Percentiles rank a stretch among this genome's conserved stretches.
Evolutionary conservation across 495 filamentous ascomycete species (phyloP).

Genomic region (Chaetomium tenue): DNA sequence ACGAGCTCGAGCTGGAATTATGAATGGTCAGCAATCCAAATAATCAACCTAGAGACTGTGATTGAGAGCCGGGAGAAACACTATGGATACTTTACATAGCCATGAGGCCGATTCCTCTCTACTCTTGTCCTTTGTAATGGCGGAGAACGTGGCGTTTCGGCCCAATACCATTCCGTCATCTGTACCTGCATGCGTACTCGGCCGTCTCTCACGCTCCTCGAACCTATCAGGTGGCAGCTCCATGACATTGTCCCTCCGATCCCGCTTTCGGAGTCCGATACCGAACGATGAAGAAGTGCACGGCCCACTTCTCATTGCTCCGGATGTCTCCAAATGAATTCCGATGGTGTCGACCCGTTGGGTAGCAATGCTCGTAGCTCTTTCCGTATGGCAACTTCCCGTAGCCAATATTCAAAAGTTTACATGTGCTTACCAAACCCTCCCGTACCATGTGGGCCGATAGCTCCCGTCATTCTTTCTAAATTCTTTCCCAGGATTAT

Average conservation of each 20-base stretch:
- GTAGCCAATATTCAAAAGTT: neutral
- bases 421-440: neutral
- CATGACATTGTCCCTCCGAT: neutral
- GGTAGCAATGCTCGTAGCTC: neutral
- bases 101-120: too few relatives aligned
- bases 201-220: neutral
- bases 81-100: too few relatives aligned
- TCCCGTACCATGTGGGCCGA: too few relatives aligned
- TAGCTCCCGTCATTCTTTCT: too few relatives aligned
- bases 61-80: too few relatives aligned
- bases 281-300: neutral
- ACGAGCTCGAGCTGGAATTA: too few relatives aligned
- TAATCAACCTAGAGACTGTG: too few relatives aligned
- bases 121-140: too few relatives aligned
- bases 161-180: too few relatives aligned
- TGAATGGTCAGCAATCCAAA: too few relatives aligned
- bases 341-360: slow-evolving; percentile 16
- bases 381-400: neutral
- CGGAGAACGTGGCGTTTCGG: too few relatives aligned
- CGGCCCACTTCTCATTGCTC: neutral
- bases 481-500: too few relatives aligned
- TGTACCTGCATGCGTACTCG: neutral
- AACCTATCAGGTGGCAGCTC: neutral
- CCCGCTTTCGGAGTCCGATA: slow-evolving; percentile 6
- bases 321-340: slow-evolving; percentile 39